These are phyloP conservation scores for Solanum piurae DNA, from an alignment of 257 asterid genomes.

Conservation along the genomic window DNA sequence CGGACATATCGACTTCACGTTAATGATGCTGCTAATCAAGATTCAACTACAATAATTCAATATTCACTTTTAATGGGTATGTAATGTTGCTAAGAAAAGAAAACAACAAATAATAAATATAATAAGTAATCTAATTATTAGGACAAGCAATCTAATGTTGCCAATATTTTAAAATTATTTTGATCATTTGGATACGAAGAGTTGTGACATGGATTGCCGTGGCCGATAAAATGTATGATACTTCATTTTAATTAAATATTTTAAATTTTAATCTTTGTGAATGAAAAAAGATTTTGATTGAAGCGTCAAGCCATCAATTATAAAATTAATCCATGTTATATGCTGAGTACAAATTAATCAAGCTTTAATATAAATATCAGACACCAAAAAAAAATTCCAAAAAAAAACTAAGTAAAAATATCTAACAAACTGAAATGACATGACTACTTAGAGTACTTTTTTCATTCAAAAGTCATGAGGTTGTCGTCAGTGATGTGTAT, in stretches of 20 bases:
- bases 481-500: not conserved
- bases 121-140: not conserved
- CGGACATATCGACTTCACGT: constrained; percentile 60
- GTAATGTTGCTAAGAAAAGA: not conserved
- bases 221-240: too few species aligned
- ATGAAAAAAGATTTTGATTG: too few species aligned
- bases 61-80: not conserved
- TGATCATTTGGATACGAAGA: not conserved
- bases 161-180: too few species aligned
- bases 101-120: not conserved
- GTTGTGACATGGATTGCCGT: not conserved
- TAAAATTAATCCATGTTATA: too few species aligned
- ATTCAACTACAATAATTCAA: not conserved
- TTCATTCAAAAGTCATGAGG: not conserved
- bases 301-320: too few species aligned
- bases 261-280: too few species aligned
- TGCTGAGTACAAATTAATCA: too few species aligned
- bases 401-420: not conserved
- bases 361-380: too few species aligned
- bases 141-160: too few species aligned
- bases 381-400: too few species aligned
- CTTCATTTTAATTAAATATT: too few species aligned
- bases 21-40: not conserved
- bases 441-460: not conserved
- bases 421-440: not conserved